Conservation (phyloP, 2,329 filamentous ascomycete species). For the Raffaelea arxii region DNA sequence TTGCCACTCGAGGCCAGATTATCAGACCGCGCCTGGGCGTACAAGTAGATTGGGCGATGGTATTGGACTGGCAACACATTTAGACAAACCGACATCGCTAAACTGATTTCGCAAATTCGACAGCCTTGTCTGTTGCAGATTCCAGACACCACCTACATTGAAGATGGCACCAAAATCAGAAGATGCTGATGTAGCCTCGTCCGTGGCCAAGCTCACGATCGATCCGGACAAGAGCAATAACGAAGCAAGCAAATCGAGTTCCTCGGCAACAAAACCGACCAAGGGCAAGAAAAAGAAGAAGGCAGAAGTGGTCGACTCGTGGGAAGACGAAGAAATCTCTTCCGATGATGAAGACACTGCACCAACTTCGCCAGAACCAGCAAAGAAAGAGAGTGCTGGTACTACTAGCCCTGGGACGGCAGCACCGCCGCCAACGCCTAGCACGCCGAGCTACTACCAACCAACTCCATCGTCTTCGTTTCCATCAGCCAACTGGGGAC, state of each 20-base stretch:
- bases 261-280: neutral
- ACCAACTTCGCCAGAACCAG: conserved; percentile 9
- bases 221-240: conserved; percentile 14
- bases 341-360: conserved; percentile 30
- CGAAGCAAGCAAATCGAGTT: neutral
- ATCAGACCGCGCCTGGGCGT: too few species aligned
- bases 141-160: too few species aligned
- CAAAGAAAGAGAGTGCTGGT: conserved; percentile 2
- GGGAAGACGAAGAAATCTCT: conserved; percentile 61
- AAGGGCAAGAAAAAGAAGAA: conserved; percentile 23
- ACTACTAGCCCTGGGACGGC: conserved; percentile 15
- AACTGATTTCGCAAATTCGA: too few species aligned
- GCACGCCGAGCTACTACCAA: conserved; percentile 38
- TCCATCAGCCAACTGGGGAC: neutral
- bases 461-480: conserved; percentile 2
- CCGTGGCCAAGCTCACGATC: conserved; percentile 21
- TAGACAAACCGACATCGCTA: too few species aligned
- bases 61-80: too few species aligned
- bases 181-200: conserved; percentile 10
- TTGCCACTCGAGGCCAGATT: too few species aligned
- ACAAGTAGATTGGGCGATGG: too few species aligned
- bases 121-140: too few species aligned
- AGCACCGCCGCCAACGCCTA: conserved; percentile 59
- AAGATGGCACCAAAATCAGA: too few species aligned
- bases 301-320: conserved; percentile 54